Percentiles rank a stretch among this genome's conserved stretches.
phyloP scores from a whole-genome alignment of 768 basidiomycete genomes.

The Leccinum disarticulatum region DNA sequence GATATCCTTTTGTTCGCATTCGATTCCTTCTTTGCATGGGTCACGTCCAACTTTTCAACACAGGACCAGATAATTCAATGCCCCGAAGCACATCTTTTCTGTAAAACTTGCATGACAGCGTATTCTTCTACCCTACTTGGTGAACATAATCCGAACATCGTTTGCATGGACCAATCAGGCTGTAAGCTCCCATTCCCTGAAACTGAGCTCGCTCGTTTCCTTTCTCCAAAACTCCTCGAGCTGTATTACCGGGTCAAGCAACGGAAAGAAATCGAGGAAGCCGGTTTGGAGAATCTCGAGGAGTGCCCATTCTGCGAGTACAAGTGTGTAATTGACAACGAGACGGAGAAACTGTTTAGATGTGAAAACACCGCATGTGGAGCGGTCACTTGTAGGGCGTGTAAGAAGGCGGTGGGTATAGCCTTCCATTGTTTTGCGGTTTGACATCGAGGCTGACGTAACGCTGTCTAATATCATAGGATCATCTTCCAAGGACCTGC shows the following conservation, averaged over 20 bases:
- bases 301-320: conserved; percentile 92
- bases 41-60: conserved; percentile 2
- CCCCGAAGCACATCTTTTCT: conserved; percentile 87
- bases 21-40: not conserved
- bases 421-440: not conserved
- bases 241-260: conserved; percentile 76
- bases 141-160: conserved; percentile 56
- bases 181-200: conserved; percentile 68
- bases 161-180: conserved; percentile 82
- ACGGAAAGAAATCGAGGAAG: conserved; percentile 75
- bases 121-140: conserved; percentile 71
- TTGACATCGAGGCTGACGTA: conserved; percentile 1
- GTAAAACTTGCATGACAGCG: conserved; percentile 62
- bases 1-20: conserved; percentile 64
- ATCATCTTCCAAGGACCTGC: conserved; percentile 81
- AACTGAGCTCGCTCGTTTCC: conserved; percentile 66
- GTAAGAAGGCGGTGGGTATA: conserved; percentile 64
- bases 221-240: conserved; percentile 62
- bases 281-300: conserved; percentile 76
- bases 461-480: conserved; percentile 38
- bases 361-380: conserved; percentile 66
- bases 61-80: conserved; percentile 89
- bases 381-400: conserved; percentile 74
- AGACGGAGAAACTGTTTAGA: conserved; percentile 58
- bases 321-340: conserved; percentile 74